Conservation (phyloP, 371 early-diverging fungal genomes). For the Cokeromyces recurvatus region DNA sequence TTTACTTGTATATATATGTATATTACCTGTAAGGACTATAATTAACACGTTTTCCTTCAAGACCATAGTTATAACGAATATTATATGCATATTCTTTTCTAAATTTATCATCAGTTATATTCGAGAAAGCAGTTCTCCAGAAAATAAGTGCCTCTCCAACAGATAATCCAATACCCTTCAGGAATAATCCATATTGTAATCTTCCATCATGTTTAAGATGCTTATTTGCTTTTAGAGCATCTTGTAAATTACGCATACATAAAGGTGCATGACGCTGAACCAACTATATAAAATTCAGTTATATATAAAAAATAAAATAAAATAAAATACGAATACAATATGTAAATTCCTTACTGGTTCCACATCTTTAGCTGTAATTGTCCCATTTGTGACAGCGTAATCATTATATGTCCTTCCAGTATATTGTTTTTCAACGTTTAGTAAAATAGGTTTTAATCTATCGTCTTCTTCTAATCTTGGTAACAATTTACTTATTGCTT, state of each 20-base stretch:
- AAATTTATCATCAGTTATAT: conserved; percentile 85
- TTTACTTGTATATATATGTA: neutral
- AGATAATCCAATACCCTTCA: conserved; percentile 91
- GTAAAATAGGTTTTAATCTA: conserved; percentile 81
- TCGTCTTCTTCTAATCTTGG: conserved; percentile 94
- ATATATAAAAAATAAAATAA: neutral
- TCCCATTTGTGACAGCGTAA: conserved; percentile 38
- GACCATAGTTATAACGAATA: conserved; percentile 97
- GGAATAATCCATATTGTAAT: conserved; percentile 90
- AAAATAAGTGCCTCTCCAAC: conserved; percentile 90
- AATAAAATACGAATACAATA: neutral
- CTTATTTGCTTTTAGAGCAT: conserved; percentile 60
- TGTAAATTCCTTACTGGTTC: conserved; percentile 42
- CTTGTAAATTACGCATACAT: conserved; percentile 87
- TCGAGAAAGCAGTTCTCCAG: conserved; percentile 82
- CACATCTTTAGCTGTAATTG: conserved; percentile 60
- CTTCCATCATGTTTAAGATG: conserved; percentile 90
- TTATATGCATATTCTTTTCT: conserved; percentile 93
- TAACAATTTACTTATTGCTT: conserved; percentile 59
- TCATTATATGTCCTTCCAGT: conserved; percentile 57
- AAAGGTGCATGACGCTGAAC: conserved; percentile 76
- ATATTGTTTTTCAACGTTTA: conserved; percentile 82
- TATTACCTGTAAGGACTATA: conserved; percentile 85
- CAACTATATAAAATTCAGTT: conserved; percentile 38
- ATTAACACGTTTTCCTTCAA: conserved; percentile 93